phyloP scores from a whole-genome alignment of 2,329 filamentous ascomycete species.

The Zymoseptoria passerinii region DNA sequence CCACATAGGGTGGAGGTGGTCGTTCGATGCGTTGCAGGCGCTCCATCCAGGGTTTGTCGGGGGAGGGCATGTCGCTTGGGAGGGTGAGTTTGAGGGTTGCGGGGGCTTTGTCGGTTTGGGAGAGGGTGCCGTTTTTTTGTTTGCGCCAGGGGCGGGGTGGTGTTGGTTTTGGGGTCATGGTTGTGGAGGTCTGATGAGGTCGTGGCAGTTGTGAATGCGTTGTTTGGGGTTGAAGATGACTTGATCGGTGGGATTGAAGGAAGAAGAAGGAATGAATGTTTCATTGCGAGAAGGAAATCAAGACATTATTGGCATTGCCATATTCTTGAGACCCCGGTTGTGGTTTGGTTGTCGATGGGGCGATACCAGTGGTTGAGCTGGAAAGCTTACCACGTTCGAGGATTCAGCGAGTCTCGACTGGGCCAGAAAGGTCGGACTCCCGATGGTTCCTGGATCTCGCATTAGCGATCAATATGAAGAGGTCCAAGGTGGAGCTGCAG shows the following conservation, averaged over 20 bases:
- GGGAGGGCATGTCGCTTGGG: neutral
- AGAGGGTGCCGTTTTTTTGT: neutral
- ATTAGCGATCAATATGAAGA: too few relatives aligned
- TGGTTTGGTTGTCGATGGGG: neutral
- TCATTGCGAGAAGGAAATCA: neutral
- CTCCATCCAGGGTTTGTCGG: neutral
- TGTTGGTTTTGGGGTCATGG: neutral
- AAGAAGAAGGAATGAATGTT: neutral
- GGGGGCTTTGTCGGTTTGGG: neutral
- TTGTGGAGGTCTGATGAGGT: neutral
- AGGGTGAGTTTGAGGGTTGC: neutral
- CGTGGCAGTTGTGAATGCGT: neutral
- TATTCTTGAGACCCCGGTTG: neutral
- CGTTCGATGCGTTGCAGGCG: neutral
- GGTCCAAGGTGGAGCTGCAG: too few relatives aligned
- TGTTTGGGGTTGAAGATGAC: neutral
- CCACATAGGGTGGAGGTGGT: neutral
- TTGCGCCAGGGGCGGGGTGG: neutral
- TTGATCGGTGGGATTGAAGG: neutral
- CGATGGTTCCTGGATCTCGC: neutral
- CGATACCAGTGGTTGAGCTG: neutral
- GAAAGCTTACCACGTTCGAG: neutral
- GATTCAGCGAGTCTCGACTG: neutral
- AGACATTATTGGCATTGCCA: neutral
- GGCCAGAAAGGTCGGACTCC: neutral